A percentile compares a stretch with the other conserved stretches of the same genome.
Conservation (phyloP, 495 filamentous ascomycete genomes). For the Cercophora samala region DNA sequence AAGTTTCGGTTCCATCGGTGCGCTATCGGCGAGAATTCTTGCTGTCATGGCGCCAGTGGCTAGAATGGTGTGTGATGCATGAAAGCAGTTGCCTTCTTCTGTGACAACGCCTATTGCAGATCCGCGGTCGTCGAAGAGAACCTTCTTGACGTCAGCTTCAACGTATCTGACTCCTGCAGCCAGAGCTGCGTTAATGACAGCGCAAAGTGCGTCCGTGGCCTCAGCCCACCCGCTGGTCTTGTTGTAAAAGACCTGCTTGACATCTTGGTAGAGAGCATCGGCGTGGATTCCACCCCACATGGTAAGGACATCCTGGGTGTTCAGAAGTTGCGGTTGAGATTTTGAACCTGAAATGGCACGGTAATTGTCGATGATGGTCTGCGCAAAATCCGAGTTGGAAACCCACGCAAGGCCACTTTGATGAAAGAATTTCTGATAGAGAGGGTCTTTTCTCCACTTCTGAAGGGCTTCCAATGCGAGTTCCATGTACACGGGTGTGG, state of each 20-base stretch:
- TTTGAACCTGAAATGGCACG: slow-evolving; percentile 46
- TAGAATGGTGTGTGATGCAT: slow-evolving; percentile 50
- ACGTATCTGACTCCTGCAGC: slow-evolving; percentile 53
- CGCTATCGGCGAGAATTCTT: slow-evolving; percentile 54
- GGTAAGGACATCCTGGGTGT: slow-evolving; percentile 43
- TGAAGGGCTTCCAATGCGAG: slow-evolving; percentile 57
- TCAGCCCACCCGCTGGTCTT: slow-evolving; percentile 58
- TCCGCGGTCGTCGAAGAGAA: slow-evolving; percentile 33
- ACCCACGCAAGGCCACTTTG: slow-evolving; percentile 55
- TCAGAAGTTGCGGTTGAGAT: slow-evolving; percentile 39
- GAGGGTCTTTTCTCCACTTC: slow-evolving; percentile 50
- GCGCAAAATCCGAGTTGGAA: slow-evolving; percentile 42
- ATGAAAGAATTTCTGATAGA: slow-evolving; percentile 55
- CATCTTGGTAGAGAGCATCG: slow-evolving; percentile 51
- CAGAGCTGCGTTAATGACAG: slow-evolving; percentile 45
- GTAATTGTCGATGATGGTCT: slow-evolving; percentile 47
- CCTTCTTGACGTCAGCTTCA: slow-evolving; percentile 41
- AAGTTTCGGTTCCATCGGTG: slow-evolving; percentile 33
- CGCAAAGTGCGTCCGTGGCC: slow-evolving; percentile 52
- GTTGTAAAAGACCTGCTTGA: slow-evolving; percentile 50
- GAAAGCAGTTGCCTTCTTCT: slow-evolving; percentile 37
- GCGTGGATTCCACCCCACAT: slow-evolving; percentile 52
- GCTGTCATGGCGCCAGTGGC: slow-evolving; percentile 59
- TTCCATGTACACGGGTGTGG: slow-evolving; percentile 52
- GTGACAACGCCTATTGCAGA: slow-evolving; percentile 42